Percentiles rank a stretch among this genome's conserved stretches.
Conservation (phyloP, 139 green algal genomes). For the Zygnema circumcarinatum region DNA sequence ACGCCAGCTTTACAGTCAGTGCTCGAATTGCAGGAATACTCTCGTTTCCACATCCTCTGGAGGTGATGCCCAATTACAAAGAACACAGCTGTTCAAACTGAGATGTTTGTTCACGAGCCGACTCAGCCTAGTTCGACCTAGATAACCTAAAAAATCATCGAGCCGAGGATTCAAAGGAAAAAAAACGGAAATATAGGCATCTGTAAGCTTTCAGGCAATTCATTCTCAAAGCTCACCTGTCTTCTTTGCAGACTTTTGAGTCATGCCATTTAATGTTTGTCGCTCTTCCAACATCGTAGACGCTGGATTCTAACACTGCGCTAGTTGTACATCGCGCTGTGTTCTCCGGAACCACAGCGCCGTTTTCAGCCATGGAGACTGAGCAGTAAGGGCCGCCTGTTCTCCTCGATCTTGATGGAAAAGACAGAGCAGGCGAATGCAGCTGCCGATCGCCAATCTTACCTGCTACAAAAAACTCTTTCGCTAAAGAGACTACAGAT, state of each 20-base stretch:
- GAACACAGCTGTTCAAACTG: too few relatives aligned
- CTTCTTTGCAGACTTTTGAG: conserved; percentile 67
- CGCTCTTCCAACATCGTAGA: conserved; percentile 69
- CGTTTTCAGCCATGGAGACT: not conserved
- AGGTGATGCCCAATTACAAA: too few relatives aligned
- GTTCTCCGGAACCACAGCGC: not conserved
- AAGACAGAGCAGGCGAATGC: not conserved
- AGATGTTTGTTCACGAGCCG: too few relatives aligned
- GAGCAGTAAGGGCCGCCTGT: not conserved
- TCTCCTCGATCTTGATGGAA: not conserved
- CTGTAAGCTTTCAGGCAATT: too few relatives aligned
- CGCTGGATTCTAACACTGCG: not conserved
- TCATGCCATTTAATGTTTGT: conserved; percentile 96
- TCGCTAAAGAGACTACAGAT: not conserved
- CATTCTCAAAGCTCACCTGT: conserved; percentile 25
- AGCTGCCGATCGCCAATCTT: not conserved
- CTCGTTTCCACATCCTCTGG: too few relatives aligned
- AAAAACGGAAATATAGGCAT: too few relatives aligned
- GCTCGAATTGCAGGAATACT: too few relatives aligned
- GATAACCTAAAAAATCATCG: not conserved
- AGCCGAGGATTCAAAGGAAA: too few relatives aligned
- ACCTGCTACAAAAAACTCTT: not conserved
- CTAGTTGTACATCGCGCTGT: not conserved
- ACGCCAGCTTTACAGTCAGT: too few relatives aligned
- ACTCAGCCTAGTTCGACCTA: too few relatives aligned